A percentile compares a stretch with the other conserved stretches of the same genome.
Evolutionary conservation across 495 filamentous ascomycete species (phyloP).

Genomic region (Lophium mytilinum): DNA sequence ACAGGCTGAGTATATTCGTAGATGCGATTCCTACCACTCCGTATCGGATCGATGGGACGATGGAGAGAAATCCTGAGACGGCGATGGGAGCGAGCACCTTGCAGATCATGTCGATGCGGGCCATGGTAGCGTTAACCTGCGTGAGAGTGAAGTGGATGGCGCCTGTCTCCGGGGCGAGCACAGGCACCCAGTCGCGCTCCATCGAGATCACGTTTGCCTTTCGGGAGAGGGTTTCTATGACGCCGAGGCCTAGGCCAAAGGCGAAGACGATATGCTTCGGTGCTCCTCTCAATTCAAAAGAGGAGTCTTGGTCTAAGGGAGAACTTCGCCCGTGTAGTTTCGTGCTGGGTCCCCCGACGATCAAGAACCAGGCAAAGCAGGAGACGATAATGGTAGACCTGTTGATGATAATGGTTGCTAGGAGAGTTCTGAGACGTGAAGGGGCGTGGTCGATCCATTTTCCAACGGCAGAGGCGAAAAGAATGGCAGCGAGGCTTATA

Average conservation of each 20-base stretch:
- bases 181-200: conserved; percentile 4
- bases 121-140: background rate
- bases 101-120: background rate
- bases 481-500: background rate
- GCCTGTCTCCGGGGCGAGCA: background rate
- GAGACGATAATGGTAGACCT: background rate
- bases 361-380: background rate
- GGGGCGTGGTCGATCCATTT: conserved; percentile 1
- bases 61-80: background rate
- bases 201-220: conserved; percentile 3
- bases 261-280: background rate
- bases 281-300: background rate
- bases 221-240: background rate
- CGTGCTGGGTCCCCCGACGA: background rate
- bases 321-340: background rate
- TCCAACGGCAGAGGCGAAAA: background rate
- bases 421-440: background rate
- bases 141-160: background rate
- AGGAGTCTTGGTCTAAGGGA: background rate
- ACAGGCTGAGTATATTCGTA: background rate
- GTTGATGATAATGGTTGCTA: background rate
- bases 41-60: background rate
- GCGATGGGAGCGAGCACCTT: conserved; percentile 1
- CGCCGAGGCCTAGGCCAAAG: background rate
- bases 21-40: background rate